These are phyloP conservation scores for Talaromyces sp. DNA, from an alignment of 2,329 filamentous ascomycete genomes.

Conservation along the genomic window DNA sequence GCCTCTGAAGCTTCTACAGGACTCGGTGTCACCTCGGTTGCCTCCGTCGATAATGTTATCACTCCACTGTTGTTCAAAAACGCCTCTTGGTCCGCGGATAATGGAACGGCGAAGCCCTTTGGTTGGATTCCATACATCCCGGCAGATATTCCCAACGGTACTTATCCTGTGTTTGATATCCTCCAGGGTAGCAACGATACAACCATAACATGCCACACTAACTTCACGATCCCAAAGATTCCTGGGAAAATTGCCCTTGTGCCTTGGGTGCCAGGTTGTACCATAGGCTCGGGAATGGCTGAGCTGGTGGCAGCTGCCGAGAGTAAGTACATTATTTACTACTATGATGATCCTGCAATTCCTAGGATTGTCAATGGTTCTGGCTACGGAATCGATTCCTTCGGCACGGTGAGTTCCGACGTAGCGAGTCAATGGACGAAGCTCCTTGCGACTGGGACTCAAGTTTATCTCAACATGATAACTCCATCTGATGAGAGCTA, in stretches of 20 bases:
- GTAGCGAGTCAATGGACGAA: conserved; percentile 15
- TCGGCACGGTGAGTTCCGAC: conserved; percentile 15
- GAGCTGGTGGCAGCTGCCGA: conserved; percentile 51
- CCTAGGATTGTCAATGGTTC: conserved; percentile 3
- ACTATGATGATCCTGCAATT: conserved; percentile 44
- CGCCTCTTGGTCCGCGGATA: conserved; percentile 21
- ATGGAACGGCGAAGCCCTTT: conserved; percentile 20
- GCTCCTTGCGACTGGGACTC: conserved; percentile 10
- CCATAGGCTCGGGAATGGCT: conserved; percentile 50
- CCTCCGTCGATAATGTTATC: conserved; percentile 38
- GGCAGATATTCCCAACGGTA: conserved; percentile 31
- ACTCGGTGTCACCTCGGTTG: conserved; percentile 41
- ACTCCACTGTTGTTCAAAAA: conserved; percentile 26
- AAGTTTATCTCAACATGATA: conserved; percentile 15
- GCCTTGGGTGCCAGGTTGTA: conserved; percentile 53
- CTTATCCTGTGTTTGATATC: conserved; percentile 41
- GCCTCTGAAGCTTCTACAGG: conserved; percentile 39
- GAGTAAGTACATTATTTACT: conserved; percentile 58
- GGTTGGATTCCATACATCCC: conserved; percentile 33
- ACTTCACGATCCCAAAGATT: conserved; percentile 53
- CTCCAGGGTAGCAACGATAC: conserved; percentile 47
- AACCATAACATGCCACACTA: conserved; percentile 47
- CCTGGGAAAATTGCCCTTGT: conserved; percentile 56
- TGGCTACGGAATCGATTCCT: conserved; percentile 4
- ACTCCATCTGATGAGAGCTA: conserved; percentile 9